Evolutionary conservation across 2,329 filamentous ascomycete genomes (phyloP).

Genomic region (Colletotrichum euphorbiae): DNA sequence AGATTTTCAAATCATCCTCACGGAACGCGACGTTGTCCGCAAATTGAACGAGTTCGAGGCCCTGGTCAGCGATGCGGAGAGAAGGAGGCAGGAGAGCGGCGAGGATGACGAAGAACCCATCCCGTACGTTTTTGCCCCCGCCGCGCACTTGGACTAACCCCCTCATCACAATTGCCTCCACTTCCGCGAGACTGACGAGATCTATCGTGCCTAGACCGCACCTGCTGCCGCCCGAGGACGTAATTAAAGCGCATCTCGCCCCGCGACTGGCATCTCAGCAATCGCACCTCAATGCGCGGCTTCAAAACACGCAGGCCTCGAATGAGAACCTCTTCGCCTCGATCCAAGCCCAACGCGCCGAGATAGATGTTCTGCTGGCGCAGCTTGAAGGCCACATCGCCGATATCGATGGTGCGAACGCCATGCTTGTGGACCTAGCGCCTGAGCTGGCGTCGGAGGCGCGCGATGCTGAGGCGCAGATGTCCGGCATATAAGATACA

Average conservation of each 20-base stretch:
- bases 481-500: conserved; percentile 44
- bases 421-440: conserved; percentile 58
- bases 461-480: conserved; percentile 56
- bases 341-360: conserved; percentile 64
- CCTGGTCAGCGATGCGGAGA: conserved; percentile 63
- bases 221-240: conserved; percentile 62
- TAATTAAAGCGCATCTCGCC: conserved; percentile 67
- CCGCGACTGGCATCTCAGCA: conserved; percentile 65
- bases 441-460: conserved; percentile 64
- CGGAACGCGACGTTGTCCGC: conserved; percentile 63
- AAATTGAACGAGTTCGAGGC: conserved; percentile 70
- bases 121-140: conserved; percentile 54
- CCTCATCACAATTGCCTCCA: background rate
- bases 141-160: no score
- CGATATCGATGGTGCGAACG: conserved; percentile 67
- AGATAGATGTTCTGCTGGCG: conserved; percentile 63
- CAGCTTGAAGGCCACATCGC: conserved; percentile 63
- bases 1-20: conserved; percentile 68
- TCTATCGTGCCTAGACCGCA: conserved; percentile 59
- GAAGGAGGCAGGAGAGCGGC: conserved; percentile 50
- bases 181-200: background rate
- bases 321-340: conserved; percentile 66
- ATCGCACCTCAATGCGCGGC: conserved; percentile 65
- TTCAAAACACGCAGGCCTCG: conserved; percentile 67
- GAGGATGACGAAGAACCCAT: conserved; percentile 49